Evolutionary conservation across 2,329 filamentous ascomycete species (phyloP).

Genomic region (Alternaria arbusti): DNA sequence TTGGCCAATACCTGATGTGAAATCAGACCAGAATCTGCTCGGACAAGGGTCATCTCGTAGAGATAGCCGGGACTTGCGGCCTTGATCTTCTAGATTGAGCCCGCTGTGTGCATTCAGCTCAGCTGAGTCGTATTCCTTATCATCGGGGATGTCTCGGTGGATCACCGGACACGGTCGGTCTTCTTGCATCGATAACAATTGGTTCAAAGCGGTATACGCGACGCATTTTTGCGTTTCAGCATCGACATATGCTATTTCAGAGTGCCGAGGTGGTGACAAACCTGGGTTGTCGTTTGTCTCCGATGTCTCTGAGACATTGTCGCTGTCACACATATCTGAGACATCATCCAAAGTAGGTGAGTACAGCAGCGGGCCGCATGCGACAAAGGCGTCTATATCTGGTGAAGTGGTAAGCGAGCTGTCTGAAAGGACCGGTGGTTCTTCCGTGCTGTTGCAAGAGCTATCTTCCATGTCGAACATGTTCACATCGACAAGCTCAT

Average conservation of each 20-base stretch:
- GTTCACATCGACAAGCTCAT: not conserved
- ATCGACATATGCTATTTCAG: conserved; percentile 5
- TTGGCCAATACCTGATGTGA: not conserved
- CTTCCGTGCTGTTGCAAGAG: too few relatives aligned
- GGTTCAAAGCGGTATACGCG: conserved; percentile 10
- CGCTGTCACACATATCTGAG: not conserved
- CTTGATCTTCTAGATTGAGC: not conserved
- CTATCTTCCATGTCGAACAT: not conserved
- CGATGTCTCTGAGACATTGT: conserved; percentile 1
- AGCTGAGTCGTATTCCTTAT: not conserved
- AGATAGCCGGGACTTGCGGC: not conserved
- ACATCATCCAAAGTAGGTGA: not conserved
- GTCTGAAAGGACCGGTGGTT: not conserved
- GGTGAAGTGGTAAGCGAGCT: not conserved
- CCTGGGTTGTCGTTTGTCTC: not conserved
- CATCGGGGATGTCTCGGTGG: not conserved
- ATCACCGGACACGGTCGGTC: not conserved
- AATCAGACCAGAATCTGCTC: not conserved
- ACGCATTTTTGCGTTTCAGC: conserved; percentile 3
- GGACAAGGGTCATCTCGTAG: not conserved
- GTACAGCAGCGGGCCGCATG: not conserved
- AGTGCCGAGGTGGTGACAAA: not conserved
- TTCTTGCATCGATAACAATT: conserved; percentile 1
- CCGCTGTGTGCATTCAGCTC: not conserved
- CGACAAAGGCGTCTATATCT: not conserved